Percentiles rank a stretch among this genome's conserved stretches.
These are phyloP conservation scores for Cyclocybe aegerita DNA, from an alignment of 768 basidiomycete species.

Conservation along the genomic window DNA sequence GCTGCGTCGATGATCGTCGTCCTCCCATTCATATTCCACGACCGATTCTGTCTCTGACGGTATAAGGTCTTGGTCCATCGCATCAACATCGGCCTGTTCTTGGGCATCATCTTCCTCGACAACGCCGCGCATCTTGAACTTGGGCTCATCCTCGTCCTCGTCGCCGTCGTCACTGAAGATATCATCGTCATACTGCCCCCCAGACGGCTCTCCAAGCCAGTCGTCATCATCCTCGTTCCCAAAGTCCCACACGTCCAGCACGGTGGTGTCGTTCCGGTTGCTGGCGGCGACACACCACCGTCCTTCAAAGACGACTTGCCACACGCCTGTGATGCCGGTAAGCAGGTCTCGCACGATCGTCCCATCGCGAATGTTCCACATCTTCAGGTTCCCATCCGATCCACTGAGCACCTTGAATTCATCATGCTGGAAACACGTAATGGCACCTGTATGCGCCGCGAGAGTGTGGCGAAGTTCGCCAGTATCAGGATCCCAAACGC, in stretches of 20 bases:
- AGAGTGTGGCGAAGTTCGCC: conserved; percentile 81
- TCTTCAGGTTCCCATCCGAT: conserved; percentile 93
- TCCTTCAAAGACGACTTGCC: conserved; percentile 97
- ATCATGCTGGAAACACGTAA: conserved; percentile 98
- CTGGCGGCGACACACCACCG: conserved; percentile 94
- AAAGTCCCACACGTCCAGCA: conserved; percentile 91
- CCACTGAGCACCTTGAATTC: conserved; percentile 97
- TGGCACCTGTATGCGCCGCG: conserved; percentile 93
- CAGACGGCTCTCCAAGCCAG: conserved; percentile 79
- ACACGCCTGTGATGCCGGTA: conserved; percentile 91
- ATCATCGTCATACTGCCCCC: conserved; percentile 73
- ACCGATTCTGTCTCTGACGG: conserved; percentile 42
- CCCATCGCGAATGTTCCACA: conserved; percentile 95
- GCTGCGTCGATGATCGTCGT: conserved; percentile 2
- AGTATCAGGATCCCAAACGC: conserved; percentile 90
- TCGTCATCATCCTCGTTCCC: conserved; percentile 74
- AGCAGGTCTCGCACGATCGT: conserved; percentile 83
- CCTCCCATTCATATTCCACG: conserved; percentile 19
- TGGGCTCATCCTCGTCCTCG: conserved; percentile 36
- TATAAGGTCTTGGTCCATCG: conserved; percentile 71
- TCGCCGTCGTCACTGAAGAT: conserved; percentile 56
- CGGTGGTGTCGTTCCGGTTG: conserved; percentile 73
- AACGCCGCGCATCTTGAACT: conserved; percentile 12
- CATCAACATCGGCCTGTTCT: conserved; percentile 62
- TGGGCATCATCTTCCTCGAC: conserved; percentile 41